Percentiles rank a stretch among this genome's conserved stretches.
Conservation (phyloP, 1,284 basidiomycete genomes). For the Naganishia albida region DNA sequence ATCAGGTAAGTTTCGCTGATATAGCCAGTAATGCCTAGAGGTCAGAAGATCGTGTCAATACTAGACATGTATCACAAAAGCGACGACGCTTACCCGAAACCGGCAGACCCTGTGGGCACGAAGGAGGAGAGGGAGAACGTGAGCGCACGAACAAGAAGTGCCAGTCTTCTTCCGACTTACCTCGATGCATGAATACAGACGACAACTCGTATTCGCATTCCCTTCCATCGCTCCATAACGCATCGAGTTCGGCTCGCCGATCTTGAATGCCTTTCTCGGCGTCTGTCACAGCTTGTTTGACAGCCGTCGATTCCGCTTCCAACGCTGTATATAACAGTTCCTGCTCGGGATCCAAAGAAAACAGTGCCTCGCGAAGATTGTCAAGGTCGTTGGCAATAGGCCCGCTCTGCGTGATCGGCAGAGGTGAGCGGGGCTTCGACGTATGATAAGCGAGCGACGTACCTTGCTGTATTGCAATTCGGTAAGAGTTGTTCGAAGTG, state of each 20-base stretch:
- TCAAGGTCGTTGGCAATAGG: slow-evolving; percentile 19
- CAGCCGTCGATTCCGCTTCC: slow-evolving; percentile 8
- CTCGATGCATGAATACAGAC: slow-evolving; percentile 91
- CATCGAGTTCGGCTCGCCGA: slow-evolving; percentile 72
- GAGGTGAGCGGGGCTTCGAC: background rate
- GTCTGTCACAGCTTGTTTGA: slow-evolving; percentile 17
- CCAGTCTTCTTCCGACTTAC: background rate
- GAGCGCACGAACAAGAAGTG: too few relatives aligned
- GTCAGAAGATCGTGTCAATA: slow-evolving; percentile 29
- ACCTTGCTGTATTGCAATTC: slow-evolving; percentile 70
- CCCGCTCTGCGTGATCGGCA: slow-evolving; percentile 5
- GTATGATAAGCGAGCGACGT: slow-evolving; percentile 33
- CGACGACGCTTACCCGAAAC: slow-evolving; percentile 62
- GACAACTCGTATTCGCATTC: slow-evolving; percentile 83
- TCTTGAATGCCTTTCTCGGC: slow-evolving; percentile 45
- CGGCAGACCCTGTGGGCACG: slow-evolving; percentile 46
- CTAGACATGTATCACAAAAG: background rate
- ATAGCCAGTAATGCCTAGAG: slow-evolving; percentile 54
- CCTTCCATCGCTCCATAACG: slow-evolving; percentile 70
- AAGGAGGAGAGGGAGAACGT: background rate
- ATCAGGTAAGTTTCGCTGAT: slow-evolving; percentile 50
- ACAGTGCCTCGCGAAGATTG: slow-evolving; percentile 25
- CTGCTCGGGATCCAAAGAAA: slow-evolving; percentile 21
- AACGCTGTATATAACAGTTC: slow-evolving; percentile 13
- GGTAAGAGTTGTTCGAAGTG: slow-evolving; percentile 66